Evolutionary conservation across 345 rosid species (phyloP), one percentile per base, ranked within the genome.

Genomic region (Cardiospermum halicacabum): DNA sequence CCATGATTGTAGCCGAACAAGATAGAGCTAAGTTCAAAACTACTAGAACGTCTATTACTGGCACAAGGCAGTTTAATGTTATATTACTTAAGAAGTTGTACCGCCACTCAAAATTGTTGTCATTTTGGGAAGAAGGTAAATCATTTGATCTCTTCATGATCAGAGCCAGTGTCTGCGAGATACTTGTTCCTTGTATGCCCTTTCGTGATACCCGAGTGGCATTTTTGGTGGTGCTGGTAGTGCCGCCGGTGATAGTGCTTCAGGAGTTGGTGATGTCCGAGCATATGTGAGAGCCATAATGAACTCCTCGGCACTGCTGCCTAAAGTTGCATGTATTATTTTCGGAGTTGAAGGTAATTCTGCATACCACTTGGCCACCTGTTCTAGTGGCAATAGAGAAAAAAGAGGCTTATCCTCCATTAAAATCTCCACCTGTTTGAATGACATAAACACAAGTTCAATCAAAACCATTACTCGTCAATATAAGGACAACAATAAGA

Each of bases 341-440:
- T 76, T 77, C 0, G 74, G 39, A 11, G 62, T 19, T 16, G 84
- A 79, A 7, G 69, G 43, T 63, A 69, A 74, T 58, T 75, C 66
- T 32, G 76, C 60, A 85, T 86, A 85, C 81, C 82, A 70, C 30
- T 78, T 72, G 7, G 77, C 47, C 61, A 83, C 40, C 37, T 42
- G 47, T 11, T 64, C 64, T 47, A 87, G 66, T 42, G 27, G 69
- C 73, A 51, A 19, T 13, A 81, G 58, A 0, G 89, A 61, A 53
- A 40, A 54, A 64, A 85, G 50, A 3, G 84, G 80, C 71, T 72
- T 77, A 8, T 84, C 68, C 49, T 60, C 36, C 65, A 83, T 18
- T 16, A 47, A 76, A 53, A 87, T 69, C 71, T 81, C 82, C 56
- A 87, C 90, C 94, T 83, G 69, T 31, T 40, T 9, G 48, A 65